These are phyloP conservation scores for Apiospora pterosperma DNA, from an alignment of 2,329 filamentous ascomycete genomes.

Conservation along the genomic window DNA sequence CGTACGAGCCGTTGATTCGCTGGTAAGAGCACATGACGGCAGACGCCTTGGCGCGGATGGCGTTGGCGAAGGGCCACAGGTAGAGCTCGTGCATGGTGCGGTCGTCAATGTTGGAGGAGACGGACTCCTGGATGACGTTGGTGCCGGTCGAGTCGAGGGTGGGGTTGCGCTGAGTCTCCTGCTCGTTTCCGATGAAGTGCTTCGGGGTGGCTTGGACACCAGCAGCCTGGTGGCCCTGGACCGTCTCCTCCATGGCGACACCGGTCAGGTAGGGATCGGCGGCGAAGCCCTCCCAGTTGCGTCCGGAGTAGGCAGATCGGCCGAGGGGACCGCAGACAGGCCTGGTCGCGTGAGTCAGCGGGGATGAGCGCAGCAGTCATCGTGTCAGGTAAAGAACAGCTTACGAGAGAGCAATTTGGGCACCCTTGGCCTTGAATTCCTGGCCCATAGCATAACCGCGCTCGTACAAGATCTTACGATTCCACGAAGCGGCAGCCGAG, in stretches of 20 bases:
- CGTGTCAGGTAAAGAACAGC: constrained; percentile 1
- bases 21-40: constrained; percentile 69
- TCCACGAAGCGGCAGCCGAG: constrained; percentile 68
- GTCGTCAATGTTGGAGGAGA: constrained; percentile 66
- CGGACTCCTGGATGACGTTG: constrained; percentile 16
- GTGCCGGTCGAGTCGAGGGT: constrained; percentile 1
- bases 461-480: constrained; percentile 55
- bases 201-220: constrained; percentile 37
- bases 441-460: constrained; percentile 38
- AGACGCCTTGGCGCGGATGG: constrained; percentile 63
- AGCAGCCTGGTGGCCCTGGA: constrained; percentile 30
- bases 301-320: constrained; percentile 44
- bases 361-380: not conserved
- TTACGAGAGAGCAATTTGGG: constrained; percentile 59
- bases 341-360: constrained; percentile 20
- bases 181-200: constrained; percentile 34
- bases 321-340: constrained; percentile 41
- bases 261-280: constrained; percentile 68
- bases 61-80: constrained; percentile 75
- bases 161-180: constrained; percentile 14
- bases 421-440: constrained; percentile 70
- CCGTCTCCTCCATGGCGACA: constrained; percentile 36
- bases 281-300: constrained; percentile 63
- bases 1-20: constrained; percentile 76
- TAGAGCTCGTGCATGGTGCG: constrained; percentile 74